A percentile compares a stretch with the other conserved stretches of the same genome.
These are phyloP conservation scores for Teratosphaeria zuluensis DNA, from an alignment of 2,329 filamentous ascomycete species.

Conservation along the genomic window DNA sequence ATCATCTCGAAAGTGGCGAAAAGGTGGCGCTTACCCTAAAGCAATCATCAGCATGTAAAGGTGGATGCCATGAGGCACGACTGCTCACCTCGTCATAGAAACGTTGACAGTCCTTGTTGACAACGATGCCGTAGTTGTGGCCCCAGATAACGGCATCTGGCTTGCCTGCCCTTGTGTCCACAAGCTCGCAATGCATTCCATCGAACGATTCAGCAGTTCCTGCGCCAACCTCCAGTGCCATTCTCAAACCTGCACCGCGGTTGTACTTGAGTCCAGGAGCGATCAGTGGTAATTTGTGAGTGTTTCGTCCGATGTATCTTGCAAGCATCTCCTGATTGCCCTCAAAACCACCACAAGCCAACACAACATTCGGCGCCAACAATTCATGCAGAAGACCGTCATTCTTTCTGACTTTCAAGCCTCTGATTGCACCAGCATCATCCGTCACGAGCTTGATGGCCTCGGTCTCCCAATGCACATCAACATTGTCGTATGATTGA, in stretches of 20 bases:
- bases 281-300: conserved; percentile 32
- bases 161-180: conserved; percentile 33
- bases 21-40: conserved; percentile 62
- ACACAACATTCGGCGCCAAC: conserved; percentile 27
- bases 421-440: conserved; percentile 26
- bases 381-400: conserved; percentile 28
- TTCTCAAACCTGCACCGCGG: conserved; percentile 30
- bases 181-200: conserved; percentile 35
- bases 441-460: conserved; percentile 27
- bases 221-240: conserved; percentile 34
- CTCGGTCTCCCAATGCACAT: conserved; percentile 32
- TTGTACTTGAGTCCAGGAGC: conserved; percentile 34
- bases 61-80: background rate
- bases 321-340: conserved; percentile 34
- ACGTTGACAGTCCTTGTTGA: conserved; percentile 38
- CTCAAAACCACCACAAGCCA: conserved; percentile 34
- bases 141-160: conserved; percentile 27
- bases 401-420: conserved; percentile 30
- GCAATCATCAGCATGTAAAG: background rate
- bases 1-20: conserved; percentile 38
- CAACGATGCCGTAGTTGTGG: conserved; percentile 36
- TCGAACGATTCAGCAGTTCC: conserved; percentile 32
- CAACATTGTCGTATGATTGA: conserved; percentile 22
- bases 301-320: conserved; percentile 30
- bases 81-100: conserved; percentile 72